These are phyloP conservation scores for Colletotrichum australisinense DNA, from an alignment of 2,329 filamentous ascomycete species.

Conservation along the genomic window DNA sequence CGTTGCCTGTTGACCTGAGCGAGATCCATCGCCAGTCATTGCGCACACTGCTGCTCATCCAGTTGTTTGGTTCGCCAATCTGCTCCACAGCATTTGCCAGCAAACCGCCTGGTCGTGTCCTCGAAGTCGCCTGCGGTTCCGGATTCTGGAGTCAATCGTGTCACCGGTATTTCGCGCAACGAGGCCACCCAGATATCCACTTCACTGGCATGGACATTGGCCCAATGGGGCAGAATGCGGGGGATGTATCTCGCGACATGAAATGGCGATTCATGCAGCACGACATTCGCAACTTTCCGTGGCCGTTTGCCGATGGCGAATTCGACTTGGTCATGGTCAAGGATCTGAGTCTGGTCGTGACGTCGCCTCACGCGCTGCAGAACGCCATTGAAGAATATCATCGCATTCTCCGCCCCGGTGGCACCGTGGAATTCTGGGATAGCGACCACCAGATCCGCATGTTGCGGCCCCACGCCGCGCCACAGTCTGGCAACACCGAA, in stretches of 20 bases:
- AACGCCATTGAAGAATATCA: slow-evolving; percentile 76
- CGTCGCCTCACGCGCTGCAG: slow-evolving; percentile 66
- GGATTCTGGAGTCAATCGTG: slow-evolving; percentile 93
- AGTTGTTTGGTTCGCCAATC: slow-evolving; percentile 83
- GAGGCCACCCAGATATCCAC: slow-evolving; percentile 75
- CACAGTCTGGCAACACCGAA: slow-evolving; percentile 45
- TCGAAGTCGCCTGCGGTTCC: slow-evolving; percentile 89
- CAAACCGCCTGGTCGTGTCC: slow-evolving; percentile 78
- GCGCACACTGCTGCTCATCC: slow-evolving; percentile 82
- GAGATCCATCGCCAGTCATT: slow-evolving; percentile 91
- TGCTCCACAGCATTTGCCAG: slow-evolving; percentile 69
- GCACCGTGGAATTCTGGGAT: slow-evolving; percentile 89
- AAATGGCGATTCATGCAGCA: slow-evolving; percentile 92
- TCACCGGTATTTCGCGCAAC: slow-evolving; percentile 79
- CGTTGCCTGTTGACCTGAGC: slow-evolving; percentile 87
- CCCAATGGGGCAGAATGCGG: slow-evolving; percentile 67
- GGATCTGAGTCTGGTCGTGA: slow-evolving; percentile 77
- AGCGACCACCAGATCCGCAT: slow-evolving; percentile 87
- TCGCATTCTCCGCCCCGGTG: slow-evolving; percentile 81
- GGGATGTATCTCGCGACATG: slow-evolving; percentile 72
- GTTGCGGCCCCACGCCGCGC: slow-evolving; percentile 80
- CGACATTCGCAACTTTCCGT: slow-evolving; percentile 79
- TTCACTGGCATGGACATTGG: slow-evolving; percentile 89
- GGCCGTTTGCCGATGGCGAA: slow-evolving; percentile 82
- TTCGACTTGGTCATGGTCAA: slow-evolving; percentile 93